A percentile compares a stretch with the other conserved stretches of the same genome.
Evolutionary conservation across 192 early-diverging fungal genomes (phyloP).

Genomic region (Linnemannia exigua): DNA sequence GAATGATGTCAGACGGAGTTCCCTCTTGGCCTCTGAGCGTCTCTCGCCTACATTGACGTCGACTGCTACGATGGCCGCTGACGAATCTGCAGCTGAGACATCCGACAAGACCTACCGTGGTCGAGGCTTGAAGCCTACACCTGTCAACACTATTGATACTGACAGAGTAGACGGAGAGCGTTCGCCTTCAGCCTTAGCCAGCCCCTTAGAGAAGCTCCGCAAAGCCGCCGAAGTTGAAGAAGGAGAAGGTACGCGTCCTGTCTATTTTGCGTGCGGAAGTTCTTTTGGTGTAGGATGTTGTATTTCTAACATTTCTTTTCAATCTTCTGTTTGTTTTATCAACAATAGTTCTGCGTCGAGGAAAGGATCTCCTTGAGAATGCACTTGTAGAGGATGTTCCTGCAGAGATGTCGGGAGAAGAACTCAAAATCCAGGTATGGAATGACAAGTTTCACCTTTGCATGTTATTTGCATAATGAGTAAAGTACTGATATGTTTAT

Average conservation of each 20-base stretch:
- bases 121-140: conserved; percentile 29
- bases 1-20: conserved; percentile 38
- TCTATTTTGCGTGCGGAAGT: neutral
- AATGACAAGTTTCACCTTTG: neutral
- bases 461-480: neutral
- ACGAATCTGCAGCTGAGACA: neutral
- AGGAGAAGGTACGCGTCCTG: conserved; percentile 33
- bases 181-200: conserved; percentile 35
- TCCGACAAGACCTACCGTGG: conserved; percentile 4
- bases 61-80: neutral
- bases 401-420: conserved; percentile 27
- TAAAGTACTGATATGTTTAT: neutral
- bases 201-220: conserved; percentile 45
- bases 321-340: neutral
- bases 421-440: conserved; percentile 35
- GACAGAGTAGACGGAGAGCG: conserved; percentile 13
- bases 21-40: conserved; percentile 19
- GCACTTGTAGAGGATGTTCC: conserved; percentile 12
- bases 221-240: conserved; percentile 52
- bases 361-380: conserved; percentile 48
- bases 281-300: too few species aligned
- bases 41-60: neutral
- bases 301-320: too few species aligned
- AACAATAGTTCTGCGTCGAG: conserved; percentile 36
- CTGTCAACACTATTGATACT: neutral